phyloP scores from a whole-genome alignment of 169 alveolate species.

The Plasmodium gonderi region DNA sequence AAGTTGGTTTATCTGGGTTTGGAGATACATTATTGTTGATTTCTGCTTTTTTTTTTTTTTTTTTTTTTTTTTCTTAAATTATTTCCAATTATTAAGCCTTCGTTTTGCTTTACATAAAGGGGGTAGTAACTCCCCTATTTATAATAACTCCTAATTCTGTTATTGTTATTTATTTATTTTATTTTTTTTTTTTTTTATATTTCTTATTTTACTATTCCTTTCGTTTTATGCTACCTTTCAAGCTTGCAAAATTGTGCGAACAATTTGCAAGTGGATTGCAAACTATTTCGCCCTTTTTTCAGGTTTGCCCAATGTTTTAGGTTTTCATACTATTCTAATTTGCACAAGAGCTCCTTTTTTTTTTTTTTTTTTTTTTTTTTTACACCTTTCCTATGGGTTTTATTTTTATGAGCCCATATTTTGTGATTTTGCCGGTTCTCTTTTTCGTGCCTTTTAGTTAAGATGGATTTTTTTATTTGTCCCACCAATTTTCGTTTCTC shows the following conservation, averaged over 20 bases:
- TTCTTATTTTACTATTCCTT: background rate
- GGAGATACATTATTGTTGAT: background rate
- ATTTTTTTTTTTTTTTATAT: background rate
- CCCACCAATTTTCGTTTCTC: too few relatives aligned
- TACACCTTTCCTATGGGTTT: background rate
- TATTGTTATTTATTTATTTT: too few relatives aligned
- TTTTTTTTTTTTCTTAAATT: too few relatives aligned
- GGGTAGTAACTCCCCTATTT: background rate
- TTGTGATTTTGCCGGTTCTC: background rate
- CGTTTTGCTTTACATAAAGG: background rate
- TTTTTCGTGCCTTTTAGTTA: background rate
- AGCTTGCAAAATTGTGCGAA: background rate
- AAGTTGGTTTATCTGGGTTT: background rate
- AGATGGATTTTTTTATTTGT: too few relatives aligned
- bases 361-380: background rate
- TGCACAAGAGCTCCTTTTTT: conserved; percentile 42
- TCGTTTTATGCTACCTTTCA: background rate
- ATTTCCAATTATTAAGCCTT: too few relatives aligned
- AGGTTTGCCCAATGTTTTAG: conserved; percentile 23
- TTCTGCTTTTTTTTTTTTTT: background rate
- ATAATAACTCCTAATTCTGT: too few relatives aligned
- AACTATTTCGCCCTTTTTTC: background rate
- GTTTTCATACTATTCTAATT: conserved; percentile 51
- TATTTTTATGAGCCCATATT: background rate
- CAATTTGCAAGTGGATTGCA: background rate